A percentile compares a stretch with the other conserved stretches of the same genome.
phyloP scores from a whole-genome alignment of 2,329 filamentous ascomycete species.

The Sporothrix brunneoviolacea region DNA sequence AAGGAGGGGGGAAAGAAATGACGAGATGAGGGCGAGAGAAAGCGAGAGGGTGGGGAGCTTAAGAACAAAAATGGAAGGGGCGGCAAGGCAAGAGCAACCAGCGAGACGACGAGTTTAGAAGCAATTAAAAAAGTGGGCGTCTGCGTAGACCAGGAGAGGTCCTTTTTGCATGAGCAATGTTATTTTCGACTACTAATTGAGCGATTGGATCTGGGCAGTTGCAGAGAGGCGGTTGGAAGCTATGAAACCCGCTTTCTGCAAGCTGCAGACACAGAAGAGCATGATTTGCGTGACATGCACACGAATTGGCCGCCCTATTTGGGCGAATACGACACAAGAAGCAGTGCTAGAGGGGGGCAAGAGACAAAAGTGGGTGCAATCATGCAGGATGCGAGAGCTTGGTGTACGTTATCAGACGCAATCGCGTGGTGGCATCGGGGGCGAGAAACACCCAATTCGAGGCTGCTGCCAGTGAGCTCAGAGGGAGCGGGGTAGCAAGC shows the following conservation, averaged over 20 bases:
- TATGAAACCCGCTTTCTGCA: neutral
- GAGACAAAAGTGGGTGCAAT: too few relatives aligned
- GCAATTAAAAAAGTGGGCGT: conserved; percentile 1
- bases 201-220: conserved; percentile 8
- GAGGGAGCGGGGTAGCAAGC: neutral
- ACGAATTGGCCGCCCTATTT: neutral
- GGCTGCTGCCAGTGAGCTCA: neutral
- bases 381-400: neutral
- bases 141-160: neutral
- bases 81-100: neutral
- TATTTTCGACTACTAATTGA: conserved; percentile 9
- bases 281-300: too few relatives aligned
- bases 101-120: neutral
- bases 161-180: neutral
- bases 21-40: neutral
- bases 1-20: neutral
- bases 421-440: conserved; percentile 3
- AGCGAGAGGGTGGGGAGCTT: neutral
- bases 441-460: neutral
- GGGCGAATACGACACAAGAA: too few relatives aligned
- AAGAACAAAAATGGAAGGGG: conserved; percentile 3
- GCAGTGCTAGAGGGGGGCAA: too few relatives aligned
- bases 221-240: neutral
- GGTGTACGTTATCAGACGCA: conserved; percentile 4
- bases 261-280: neutral